phyloP scores from a whole-genome alignment of 2,329 filamentous ascomycete species.

The Madurella fahalii region DNA sequence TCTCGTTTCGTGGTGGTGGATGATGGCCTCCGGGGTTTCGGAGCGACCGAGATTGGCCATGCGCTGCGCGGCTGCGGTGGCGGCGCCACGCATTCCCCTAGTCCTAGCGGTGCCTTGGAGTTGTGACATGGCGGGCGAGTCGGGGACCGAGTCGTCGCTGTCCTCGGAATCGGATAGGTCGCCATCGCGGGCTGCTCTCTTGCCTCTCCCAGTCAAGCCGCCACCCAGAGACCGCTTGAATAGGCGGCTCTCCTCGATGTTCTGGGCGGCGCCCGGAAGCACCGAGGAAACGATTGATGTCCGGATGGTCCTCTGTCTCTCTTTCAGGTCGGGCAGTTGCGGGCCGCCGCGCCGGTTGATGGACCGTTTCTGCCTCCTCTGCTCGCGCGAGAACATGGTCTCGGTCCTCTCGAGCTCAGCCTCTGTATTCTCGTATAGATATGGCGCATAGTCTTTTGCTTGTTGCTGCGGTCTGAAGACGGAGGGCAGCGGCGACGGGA shows the following conservation, averaged over 20 bases:
- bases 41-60: conserved; percentile 81
- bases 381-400: conserved; percentile 87
- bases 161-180: conserved; percentile 85
- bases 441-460: conserved; percentile 90
- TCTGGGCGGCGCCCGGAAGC: conserved; percentile 77
- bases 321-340: conserved; percentile 90
- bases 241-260: conserved; percentile 78
- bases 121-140: conserved; percentile 76
- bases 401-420: conserved; percentile 86
- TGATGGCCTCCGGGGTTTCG: conserved; percentile 76
- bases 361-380: conserved; percentile 89
- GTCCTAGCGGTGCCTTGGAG: conserved; percentile 78
- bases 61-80: conserved; percentile 78
- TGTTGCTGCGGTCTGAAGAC: conserved; percentile 89
- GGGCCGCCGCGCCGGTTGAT: conserved; percentile 91
- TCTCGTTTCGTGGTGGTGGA: conserved; percentile 69
- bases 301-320: conserved; percentile 86
- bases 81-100: conserved; percentile 79
- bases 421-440: conserved; percentile 90
- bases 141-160: conserved; percentile 80
- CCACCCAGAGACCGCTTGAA: conserved; percentile 71
- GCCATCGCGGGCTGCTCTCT: conserved; percentile 52
- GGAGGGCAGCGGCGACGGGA: conserved; percentile 75
- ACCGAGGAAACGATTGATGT: conserved; percentile 90
- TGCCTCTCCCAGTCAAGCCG: conserved; percentile 52